Evolutionary conservation across 177 flowering plant genomes (phyloP), one percentile per base, ranked within the genome.

Genomic region (Telopea speciosissima): DNA sequence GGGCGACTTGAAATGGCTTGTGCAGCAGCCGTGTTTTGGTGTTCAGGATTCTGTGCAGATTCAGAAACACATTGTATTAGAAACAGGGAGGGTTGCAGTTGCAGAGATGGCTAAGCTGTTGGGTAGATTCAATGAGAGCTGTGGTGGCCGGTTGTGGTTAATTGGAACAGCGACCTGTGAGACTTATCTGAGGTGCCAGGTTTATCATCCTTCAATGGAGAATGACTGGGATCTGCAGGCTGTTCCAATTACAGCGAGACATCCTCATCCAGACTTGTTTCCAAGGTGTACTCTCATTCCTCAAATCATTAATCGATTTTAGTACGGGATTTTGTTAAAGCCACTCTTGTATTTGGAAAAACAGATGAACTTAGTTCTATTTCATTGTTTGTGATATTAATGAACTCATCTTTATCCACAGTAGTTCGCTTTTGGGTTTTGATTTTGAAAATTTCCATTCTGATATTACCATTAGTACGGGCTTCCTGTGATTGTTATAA

Each of bases 171-270:
- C 99, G 36, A 92, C 97, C 56, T 92, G 97, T 75, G 97, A 92
- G 82, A 95, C 99, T 7, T 95, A 88, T 76, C 70, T 95, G 82
- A 84, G 96, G 74, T 92, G 99, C 77, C 97, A 91, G 74, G 89
- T 95, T 60, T 92, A 88, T 80, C 92, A 95, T 79, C 83, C 92
- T 44, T 74, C 87, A 1, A 88, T 92, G 94, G 99, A 95, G 80
- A 87, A 65, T 75, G 97, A 92, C 68, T 95, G 97, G 99, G 97
- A 95, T 90, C 81, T 92, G 68, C 99, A 92, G 76, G 97, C 90
- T 0, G 84, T 95, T 42, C 90, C 97, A 1, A 86, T 95, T 68
- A 83, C 97, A 0, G 83, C 92, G 19, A 86, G 85, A 77, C 72
- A 86, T 0, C 89, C 95, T 24, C 72, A 74, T 24, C 82, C 86